Evolutionary conservation across 345 rosid species (phyloP).

Genomic region (Cardamine resedifolia): DNA sequence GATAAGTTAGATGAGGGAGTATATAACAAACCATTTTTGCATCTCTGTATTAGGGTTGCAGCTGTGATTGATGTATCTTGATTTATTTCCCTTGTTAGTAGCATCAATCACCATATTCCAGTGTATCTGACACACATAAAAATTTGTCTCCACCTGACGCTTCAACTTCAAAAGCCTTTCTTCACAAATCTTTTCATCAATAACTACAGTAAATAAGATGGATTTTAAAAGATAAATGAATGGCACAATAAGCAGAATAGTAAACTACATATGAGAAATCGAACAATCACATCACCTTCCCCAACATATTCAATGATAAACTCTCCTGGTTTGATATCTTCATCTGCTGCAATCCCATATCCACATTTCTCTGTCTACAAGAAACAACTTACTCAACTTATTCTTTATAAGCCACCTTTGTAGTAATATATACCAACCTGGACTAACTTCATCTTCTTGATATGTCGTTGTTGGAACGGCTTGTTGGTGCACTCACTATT

Average conservation of each 20-base stretch:
- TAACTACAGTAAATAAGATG: conserved; percentile 50
- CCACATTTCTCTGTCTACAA: conserved; percentile 99
- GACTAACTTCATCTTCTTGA: conserved; percentile 85
- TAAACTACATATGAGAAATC: background rate
- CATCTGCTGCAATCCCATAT: conserved; percentile 82
- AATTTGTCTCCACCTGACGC: conserved; percentile 77
- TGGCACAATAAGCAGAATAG: background rate
- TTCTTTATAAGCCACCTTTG: background rate
- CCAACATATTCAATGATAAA: conserved; percentile 95
- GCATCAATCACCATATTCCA: conserved; percentile 97
- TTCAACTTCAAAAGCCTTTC: conserved; percentile 96
- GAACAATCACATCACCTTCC: conserved; percentile 59
- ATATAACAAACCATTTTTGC: conserved; percentile 79
- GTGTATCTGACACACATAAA: conserved; percentile 90
- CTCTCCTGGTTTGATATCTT: conserved; percentile 82
- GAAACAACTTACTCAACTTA: conserved; percentile 41
- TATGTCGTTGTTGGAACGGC: conserved; percentile 80
- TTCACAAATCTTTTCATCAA: conserved; percentile 88
- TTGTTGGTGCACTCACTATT: conserved; percentile 69
- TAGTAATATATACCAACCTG: conserved; percentile 46
- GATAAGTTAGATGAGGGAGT: background rate
- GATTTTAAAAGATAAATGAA: background rate
- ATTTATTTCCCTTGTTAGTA: conserved; percentile 89
- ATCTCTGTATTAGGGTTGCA: conserved; percentile 93
- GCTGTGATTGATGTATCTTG: conserved; percentile 95